These are phyloP conservation scores for Coniella lustricola DNA, from an alignment of 2,329 filamentous ascomycete species.

Conservation along the genomic window DNA sequence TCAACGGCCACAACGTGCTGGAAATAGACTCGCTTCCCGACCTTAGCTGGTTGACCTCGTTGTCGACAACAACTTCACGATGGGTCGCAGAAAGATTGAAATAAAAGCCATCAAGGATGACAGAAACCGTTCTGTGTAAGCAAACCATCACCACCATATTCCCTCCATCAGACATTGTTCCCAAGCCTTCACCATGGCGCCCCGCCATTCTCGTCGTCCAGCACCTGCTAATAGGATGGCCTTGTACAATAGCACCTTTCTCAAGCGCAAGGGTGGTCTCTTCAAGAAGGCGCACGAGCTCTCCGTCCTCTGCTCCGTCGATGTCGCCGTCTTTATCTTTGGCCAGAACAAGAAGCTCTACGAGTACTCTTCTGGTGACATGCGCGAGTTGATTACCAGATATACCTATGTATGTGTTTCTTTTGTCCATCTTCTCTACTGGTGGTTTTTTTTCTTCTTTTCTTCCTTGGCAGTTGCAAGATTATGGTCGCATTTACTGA, in stretches of 20 bases:
- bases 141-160: not conserved
- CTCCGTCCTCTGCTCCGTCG: constrained; percentile 94
- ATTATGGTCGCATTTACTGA: constrained; percentile 13
- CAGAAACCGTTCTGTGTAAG: constrained; percentile 94
- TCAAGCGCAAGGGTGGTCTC: constrained; percentile 96
- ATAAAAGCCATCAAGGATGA: constrained; percentile 99
- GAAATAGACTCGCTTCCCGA: constrained; percentile 10
- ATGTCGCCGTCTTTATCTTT: constrained; percentile 98
- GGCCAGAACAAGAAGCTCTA: constrained; percentile 99
- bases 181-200: not conserved
- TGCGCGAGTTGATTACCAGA: constrained; percentile 79
- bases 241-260: constrained; percentile 64
- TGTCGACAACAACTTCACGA: constrained; percentile 35
- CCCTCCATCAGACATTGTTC: not conserved
- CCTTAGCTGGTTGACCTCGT: not conserved
- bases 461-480: no score
- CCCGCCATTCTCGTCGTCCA: not conserved
- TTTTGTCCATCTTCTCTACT: not conserved
- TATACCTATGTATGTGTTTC: constrained; percentile 75
- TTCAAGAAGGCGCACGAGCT: constrained; percentile 99
- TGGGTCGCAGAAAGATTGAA: constrained; percentile 99
- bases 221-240: constrained; percentile 8
- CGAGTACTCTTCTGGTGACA: constrained; percentile 91
- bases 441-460: no score
- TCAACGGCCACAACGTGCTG: constrained; percentile 10